Evolutionary conservation across 2,329 filamentous ascomycete genomes (phyloP).

Genomic region (Ophiocordyceps robertsii): DNA sequence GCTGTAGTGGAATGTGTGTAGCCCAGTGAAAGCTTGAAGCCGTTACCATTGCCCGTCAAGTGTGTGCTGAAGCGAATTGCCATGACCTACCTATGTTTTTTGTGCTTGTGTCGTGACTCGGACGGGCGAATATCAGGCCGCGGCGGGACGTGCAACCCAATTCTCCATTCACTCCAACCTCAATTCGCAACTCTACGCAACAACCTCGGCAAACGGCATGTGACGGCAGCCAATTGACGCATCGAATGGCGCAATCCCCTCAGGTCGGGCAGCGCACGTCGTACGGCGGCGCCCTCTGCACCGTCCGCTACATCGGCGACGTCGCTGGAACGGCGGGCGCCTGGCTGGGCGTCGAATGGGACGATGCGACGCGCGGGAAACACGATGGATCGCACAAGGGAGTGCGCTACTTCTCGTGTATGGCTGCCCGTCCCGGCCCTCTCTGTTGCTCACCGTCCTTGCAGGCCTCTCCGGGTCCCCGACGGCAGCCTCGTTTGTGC

Average conservation of each 20-base stretch:
- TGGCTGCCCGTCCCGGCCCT: neutral
- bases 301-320: conserved; percentile 67
- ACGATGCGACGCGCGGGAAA: conserved; percentile 74
- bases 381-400: conserved; percentile 77
- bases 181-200: no score
- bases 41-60: no score
- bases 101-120: no score
- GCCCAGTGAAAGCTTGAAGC: neutral
- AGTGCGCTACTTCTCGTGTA: conserved; percentile 65
- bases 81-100: no score
- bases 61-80: no score
- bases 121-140: no score
- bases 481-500: conserved; percentile 76
- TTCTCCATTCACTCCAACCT: no score
- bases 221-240: no score
- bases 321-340: conserved; percentile 63
- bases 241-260: conserved; percentile 22
- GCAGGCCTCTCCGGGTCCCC: conserved; percentile 46
- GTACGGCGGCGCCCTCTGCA: conserved; percentile 66
- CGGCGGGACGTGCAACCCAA: no score
- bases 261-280: conserved; percentile 65
- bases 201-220: no score
- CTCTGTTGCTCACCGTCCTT: neutral
- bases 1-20: conserved; percentile 31
- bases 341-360: conserved; percentile 97